phyloP scores from a whole-genome alignment of 2,329 filamentous ascomycete genomes.

The Verticillium nubilum region DNA sequence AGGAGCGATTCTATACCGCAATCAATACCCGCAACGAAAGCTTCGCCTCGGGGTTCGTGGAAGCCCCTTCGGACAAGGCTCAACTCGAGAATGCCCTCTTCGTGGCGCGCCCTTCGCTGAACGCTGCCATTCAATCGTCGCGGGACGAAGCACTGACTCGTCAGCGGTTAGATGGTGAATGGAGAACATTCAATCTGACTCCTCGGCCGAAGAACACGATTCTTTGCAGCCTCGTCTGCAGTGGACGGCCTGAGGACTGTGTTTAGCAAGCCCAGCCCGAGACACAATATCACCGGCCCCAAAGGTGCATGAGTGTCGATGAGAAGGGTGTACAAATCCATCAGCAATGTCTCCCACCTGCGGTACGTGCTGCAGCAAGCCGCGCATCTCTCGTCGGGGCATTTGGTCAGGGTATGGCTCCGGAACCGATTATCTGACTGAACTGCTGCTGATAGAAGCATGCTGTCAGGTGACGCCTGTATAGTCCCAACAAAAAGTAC shows the following conservation, averaged over 20 bases:
- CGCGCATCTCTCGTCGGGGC: not conserved
- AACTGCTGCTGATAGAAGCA: too few relatives aligned
- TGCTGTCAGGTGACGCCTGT: not conserved
- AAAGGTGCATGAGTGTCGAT: slow-evolving; percentile 5
- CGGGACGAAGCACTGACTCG: not conserved
- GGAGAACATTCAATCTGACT: not conserved
- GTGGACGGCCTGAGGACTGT: not conserved
- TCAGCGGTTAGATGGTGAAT: not conserved
- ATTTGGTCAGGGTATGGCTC: not conserved
- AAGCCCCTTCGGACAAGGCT: not conserved
- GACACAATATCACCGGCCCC: slow-evolving; percentile 1
- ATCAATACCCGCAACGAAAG: not conserved
- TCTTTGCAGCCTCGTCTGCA: slow-evolving; percentile 6
- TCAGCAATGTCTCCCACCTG: not conserved
- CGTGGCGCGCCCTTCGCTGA: not conserved
- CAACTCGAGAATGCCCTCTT: slow-evolving; percentile 1
- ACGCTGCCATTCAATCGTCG: not conserved
- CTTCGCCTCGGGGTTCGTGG: not conserved
- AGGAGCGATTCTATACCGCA: not conserved
- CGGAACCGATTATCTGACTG: too few relatives aligned
- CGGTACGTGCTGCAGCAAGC: not conserved
- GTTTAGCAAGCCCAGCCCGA: not conserved
- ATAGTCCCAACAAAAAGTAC: not conserved
- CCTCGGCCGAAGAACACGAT: slow-evolving; percentile 4
- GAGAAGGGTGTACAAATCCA: not conserved